These are phyloP conservation scores for Pichia membranifaciens DNA, from an alignment of 805 yeast genomes.

Conservation along the genomic window DNA sequence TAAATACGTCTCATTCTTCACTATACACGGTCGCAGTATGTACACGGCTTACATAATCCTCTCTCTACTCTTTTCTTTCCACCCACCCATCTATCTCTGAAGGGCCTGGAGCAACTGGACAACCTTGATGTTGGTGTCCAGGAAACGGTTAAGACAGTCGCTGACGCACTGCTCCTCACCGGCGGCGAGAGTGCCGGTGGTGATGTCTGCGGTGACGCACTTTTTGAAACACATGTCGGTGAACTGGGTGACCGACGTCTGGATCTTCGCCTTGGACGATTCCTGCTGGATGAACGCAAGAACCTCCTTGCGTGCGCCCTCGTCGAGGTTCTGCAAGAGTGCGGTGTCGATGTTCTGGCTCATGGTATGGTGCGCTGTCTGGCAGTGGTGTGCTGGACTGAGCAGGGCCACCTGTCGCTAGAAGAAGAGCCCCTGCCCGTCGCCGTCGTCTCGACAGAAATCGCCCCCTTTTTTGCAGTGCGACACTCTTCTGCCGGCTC, in stretches of 20 bases:
- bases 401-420: too few relatives aligned
- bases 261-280: slow-evolving; percentile 81
- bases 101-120: slow-evolving; percentile 43
- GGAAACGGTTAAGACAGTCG: slow-evolving; percentile 78
- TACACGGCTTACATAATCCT: neutral
- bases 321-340: slow-evolving; percentile 44
- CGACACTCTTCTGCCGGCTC: too few relatives aligned
- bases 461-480: too few relatives aligned
- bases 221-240: slow-evolving; percentile 88
- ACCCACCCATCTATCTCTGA: slow-evolving; percentile 11
- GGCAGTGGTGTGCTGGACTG: too few relatives aligned
- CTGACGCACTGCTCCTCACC: slow-evolving; percentile 68
- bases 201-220: slow-evolving; percentile 45
- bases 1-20: too few relatives aligned
- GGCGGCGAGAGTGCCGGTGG: slow-evolving; percentile 40
- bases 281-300: slow-evolving; percentile 73
- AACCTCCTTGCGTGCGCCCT: slow-evolving; percentile 65
- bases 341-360: slow-evolving; percentile 19
- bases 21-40: too few relatives aligned
- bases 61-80: too few relatives aligned
- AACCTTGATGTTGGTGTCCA: slow-evolving; percentile 82
- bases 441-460: too few relatives aligned
- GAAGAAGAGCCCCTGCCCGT: neutral
- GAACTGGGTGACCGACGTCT: slow-evolving; percentile 78
- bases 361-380: neutral